Evolutionary conservation across 2,329 filamentous ascomycete species (phyloP).

Genomic region (Cladosporium austrohemisphaericum): DNA sequence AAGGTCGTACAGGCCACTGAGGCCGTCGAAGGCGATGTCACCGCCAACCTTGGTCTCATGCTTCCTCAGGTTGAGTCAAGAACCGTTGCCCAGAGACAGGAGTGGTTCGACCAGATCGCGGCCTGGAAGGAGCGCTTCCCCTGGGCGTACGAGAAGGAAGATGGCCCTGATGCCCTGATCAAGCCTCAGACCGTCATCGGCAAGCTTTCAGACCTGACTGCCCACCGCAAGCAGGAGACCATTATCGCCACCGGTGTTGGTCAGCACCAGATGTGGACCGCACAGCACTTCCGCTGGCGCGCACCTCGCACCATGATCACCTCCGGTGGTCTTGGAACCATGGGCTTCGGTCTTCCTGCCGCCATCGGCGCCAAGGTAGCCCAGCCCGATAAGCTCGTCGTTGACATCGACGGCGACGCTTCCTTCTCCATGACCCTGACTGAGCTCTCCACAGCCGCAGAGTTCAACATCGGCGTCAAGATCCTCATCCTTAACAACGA

Average conservation of each 20-base stretch:
- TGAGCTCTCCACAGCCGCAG: conserved; percentile 84
- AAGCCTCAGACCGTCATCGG: conserved; percentile 94
- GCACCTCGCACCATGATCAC: conserved; percentile 92
- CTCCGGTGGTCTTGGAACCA: conserved; percentile 89
- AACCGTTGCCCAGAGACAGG: conserved; percentile 62
- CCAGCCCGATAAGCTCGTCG: conserved; percentile 73
- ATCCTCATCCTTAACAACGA: conserved; percentile 94
- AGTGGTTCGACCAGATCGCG: conserved; percentile 87
- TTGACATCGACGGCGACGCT: conserved; percentile 97
- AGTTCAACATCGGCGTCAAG: conserved; percentile 97
- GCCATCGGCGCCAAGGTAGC: conserved; percentile 94
- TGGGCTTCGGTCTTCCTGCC: conserved; percentile 92
- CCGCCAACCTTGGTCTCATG: conserved; percentile 70
- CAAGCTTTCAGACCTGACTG: conserved; percentile 80
- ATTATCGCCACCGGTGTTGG: conserved; percentile 93
- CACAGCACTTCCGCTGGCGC: conserved; percentile 94
- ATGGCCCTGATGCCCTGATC: conserved; percentile 69
- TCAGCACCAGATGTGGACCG: conserved; percentile 98
- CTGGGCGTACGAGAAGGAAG: conserved; percentile 74
- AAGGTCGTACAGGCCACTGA: conserved; percentile 97
- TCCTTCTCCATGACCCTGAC: conserved; percentile 99
- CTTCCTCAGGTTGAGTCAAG: conserved; percentile 66
- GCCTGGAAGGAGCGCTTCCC: conserved; percentile 92
- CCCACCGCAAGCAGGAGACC: conserved; percentile 73
- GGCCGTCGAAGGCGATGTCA: conserved; percentile 89